Conservation (phyloP, 208 protist species). For the Trypanosoma scelopori region DNA sequence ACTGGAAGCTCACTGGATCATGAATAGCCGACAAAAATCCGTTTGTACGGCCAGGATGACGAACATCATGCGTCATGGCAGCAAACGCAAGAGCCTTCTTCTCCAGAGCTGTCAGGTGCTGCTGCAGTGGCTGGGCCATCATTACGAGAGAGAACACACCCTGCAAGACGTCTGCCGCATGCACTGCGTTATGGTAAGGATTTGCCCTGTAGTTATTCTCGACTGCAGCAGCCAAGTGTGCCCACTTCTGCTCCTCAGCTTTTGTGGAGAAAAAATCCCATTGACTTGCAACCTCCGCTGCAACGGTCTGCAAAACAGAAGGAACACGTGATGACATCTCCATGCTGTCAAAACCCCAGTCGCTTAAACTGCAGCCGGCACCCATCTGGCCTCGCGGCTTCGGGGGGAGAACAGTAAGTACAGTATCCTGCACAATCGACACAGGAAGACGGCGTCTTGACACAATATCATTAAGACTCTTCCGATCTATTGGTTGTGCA, state of each 20-base stretch:
- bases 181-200: conserved; percentile 75
- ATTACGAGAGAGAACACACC: conserved; percentile 51
- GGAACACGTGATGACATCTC: conserved; percentile 28
- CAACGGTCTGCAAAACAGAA: conserved; percentile 51
- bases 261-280: conserved; percentile 52
- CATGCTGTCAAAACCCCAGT: conserved; percentile 50
- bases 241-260: conserved; percentile 39
- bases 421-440: conserved; percentile 23
- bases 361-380: conserved; percentile 6
- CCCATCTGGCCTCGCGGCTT: not conserved
- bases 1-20: conserved; percentile 58
- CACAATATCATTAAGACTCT: not conserved
- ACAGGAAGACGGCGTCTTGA: conserved; percentile 6
- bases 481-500: not conserved
- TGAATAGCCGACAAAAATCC: conserved; percentile 51
- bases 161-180: conserved; percentile 80
- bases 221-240: conserved; percentile 34
- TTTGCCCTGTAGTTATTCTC: conserved; percentile 76
- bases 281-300: conserved; percentile 38
- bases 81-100: conserved; percentile 64
- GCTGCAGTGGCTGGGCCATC: conserved; percentile 32
- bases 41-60: conserved; percentile 67
- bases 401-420: conserved; percentile 16
- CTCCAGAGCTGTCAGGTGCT: conserved; percentile 55
- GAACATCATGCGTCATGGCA: conserved; percentile 66